Percentiles rank a stretch among this genome's conserved stretches.
Conservation (phyloP, 2,329 filamentous ascomycete species). For the Penicillium corylophilum region DNA sequence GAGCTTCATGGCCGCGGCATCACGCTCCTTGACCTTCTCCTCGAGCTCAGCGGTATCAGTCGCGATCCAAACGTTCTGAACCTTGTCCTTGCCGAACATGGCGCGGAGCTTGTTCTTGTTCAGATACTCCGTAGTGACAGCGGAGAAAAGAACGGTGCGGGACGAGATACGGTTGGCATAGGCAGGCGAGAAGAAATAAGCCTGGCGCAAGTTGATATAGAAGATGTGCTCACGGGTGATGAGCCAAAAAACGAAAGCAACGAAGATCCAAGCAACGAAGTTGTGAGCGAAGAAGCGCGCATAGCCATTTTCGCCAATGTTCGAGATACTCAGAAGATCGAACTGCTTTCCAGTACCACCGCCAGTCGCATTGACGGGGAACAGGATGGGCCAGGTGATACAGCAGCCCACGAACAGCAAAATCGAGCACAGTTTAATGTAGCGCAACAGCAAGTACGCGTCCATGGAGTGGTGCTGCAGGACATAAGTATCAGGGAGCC, state of each 20-base stretch:
- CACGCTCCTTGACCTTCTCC: slow-evolving; percentile 76
- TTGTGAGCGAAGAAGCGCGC: slow-evolving; percentile 77
- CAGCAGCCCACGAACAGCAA: slow-evolving; percentile 80
- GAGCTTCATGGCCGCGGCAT: slow-evolving; percentile 75
- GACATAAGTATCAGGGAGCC: slow-evolving; percentile 70
- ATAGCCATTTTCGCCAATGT: slow-evolving; percentile 59
- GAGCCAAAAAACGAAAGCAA: slow-evolving; percentile 82
- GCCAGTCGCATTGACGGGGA: slow-evolving; percentile 86
- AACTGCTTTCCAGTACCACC: slow-evolving; percentile 64
- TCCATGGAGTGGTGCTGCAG: slow-evolving; percentile 91
- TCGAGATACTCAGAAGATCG: slow-evolving; percentile 75
- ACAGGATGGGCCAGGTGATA: slow-evolving; percentile 85
- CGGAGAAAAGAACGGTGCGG: slow-evolving; percentile 83
- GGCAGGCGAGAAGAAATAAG: slow-evolving; percentile 80
- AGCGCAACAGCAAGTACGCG: slow-evolving; percentile 86
- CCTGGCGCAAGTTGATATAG: slow-evolving; percentile 90
- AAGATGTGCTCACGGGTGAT: slow-evolving; percentile 85
- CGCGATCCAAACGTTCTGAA: slow-evolving; percentile 81
- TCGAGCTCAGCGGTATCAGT: slow-evolving; percentile 75
- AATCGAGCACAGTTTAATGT: slow-evolving; percentile 73
- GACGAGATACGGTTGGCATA: slow-evolving; percentile 86
- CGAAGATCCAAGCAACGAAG: slow-evolving; percentile 79
- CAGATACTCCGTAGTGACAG: slow-evolving; percentile 76
- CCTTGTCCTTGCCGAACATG: slow-evolving; percentile 74
- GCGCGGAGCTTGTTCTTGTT: slow-evolving; percentile 72